Conservation (phyloP, 495 filamentous ascomycete species). For the Daldinia loculata region DNA sequence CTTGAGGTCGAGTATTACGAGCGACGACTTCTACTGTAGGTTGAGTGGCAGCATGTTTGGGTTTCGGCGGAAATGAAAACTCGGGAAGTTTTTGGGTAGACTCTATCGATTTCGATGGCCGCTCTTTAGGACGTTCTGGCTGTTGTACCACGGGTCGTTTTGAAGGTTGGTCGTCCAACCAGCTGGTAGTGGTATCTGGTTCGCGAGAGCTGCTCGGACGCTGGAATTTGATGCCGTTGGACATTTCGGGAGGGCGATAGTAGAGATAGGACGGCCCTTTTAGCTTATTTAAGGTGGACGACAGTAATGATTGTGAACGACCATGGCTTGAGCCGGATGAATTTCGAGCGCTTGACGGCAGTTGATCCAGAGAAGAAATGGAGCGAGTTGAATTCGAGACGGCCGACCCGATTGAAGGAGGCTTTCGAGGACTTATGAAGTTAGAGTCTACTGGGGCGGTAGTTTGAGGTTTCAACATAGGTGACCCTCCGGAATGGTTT, state of each 20-base stretch:
- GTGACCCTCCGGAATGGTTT: slow-evolving; percentile 11
- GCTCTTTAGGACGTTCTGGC: slow-evolving; percentile 15
- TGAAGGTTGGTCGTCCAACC: slow-evolving; percentile 19
- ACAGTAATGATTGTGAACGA: slow-evolving; percentile 47
- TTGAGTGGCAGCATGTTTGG: slow-evolving; percentile 20
- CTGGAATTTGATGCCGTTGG: slow-evolving; percentile 16
- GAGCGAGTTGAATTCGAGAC: slow-evolving; percentile 46
- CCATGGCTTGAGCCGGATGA: slow-evolving; percentile 39
- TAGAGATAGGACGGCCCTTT: slow-evolving; percentile 46
- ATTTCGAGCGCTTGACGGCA: slow-evolving; percentile 27
- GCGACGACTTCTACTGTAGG: slow-evolving; percentile 25
- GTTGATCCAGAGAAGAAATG: slow-evolving; percentile 47
- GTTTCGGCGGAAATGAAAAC: slow-evolving; percentile 36
- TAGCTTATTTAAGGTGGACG: slow-evolving; percentile 43
- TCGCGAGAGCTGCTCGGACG: slow-evolving; percentile 31
- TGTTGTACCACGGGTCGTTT: slow-evolving; percentile 12
- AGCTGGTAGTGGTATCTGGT: slow-evolving; percentile 9
- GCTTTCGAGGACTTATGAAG: slow-evolving; percentile 36
- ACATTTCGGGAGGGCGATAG: slow-evolving; percentile 33
- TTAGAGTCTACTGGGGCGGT: slow-evolving; percentile 10
- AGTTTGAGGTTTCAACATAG: slow-evolving; percentile 25
- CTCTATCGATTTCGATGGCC: slow-evolving; percentile 9
- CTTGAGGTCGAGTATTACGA: slow-evolving; percentile 25
- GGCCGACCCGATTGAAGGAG: slow-evolving; percentile 37
- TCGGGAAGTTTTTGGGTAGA: slow-evolving; percentile 28